phyloP scores from a whole-genome alignment of 2,329 filamentous ascomycete species.

The Hypoxylon sp. region DNA sequence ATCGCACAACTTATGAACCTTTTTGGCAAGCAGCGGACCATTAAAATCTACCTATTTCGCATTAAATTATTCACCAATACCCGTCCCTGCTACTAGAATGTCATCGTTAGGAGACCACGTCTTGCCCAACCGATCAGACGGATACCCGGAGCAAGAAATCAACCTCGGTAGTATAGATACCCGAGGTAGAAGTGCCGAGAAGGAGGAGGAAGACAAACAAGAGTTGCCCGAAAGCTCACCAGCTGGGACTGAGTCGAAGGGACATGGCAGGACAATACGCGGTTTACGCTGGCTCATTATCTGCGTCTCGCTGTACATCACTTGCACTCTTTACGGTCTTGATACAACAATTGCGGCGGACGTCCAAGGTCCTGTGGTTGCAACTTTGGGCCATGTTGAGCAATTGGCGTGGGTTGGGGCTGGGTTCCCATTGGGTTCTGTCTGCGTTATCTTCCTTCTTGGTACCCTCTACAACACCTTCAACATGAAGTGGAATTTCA shows the following conservation, averaged over 20 bases:
- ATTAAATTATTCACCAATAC: too few species aligned
- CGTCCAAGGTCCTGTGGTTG: slow-evolving; percentile 59
- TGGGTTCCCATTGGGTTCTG: slow-evolving; percentile 59
- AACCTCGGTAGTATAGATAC: neutral
- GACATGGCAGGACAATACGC: slow-evolving; percentile 23
- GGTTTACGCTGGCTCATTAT: slow-evolving; percentile 48
- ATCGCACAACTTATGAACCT: too few species aligned
- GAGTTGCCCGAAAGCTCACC: neutral
- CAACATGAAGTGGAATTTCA: slow-evolving; percentile 60
- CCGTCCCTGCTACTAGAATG: too few species aligned
- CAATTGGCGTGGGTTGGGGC: slow-evolving; percentile 60
- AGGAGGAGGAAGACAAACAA: neutral
- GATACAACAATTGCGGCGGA: slow-evolving; percentile 64
- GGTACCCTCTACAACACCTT: slow-evolving; percentile 59
- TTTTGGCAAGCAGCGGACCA: too few species aligned
- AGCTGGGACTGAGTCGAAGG: neutral
- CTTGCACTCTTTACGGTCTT: slow-evolving; percentile 55
- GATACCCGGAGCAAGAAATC: too few species aligned
- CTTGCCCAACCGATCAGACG: too few species aligned
- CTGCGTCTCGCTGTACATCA: neutral
- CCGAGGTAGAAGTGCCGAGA: neutral
- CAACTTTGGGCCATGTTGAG: slow-evolving; percentile 54
- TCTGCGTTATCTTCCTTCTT: slow-evolving; percentile 56
- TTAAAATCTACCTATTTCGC: too few species aligned
- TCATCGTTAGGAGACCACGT: neutral